Percentiles rank a stretch among this genome's conserved stretches.
Conservation (phyloP, 176 grass and related monocot species). For the Paspalum vaginatum region DNA sequence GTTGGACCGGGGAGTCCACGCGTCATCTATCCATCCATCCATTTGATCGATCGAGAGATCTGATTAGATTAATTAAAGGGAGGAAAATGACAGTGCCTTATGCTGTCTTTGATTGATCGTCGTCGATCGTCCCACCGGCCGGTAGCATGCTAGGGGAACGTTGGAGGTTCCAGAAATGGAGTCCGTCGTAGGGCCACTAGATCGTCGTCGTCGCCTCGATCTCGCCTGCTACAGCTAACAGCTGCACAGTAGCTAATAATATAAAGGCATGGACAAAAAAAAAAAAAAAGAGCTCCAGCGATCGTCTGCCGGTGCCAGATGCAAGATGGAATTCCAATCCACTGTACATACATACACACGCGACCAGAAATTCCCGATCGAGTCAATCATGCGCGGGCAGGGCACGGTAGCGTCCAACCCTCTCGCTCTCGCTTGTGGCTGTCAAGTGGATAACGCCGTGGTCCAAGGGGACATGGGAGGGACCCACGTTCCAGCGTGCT, state of each 20-base stretch:
- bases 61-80: neutral
- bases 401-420: neutral
- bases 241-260: neutral
- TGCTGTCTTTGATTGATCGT: neutral
- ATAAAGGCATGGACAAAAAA: too few relatives aligned
- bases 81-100: conserved; percentile 26
- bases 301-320: too few relatives aligned
- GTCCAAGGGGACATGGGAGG: neutral
- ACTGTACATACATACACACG: neutral
- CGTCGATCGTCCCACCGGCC: too few relatives aligned
- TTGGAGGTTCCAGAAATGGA: conserved; percentile 25
- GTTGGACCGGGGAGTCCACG: neutral
- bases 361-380: neutral
- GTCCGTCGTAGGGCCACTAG: neutral
- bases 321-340: neutral
- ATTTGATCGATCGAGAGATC: neutral
- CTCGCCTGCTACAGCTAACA: conserved; percentile 6
- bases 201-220: neutral
- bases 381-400: neutral
- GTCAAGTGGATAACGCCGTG: conserved; percentile 18
- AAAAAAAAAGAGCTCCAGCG: too few relatives aligned
- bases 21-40: neutral
- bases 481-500: neutral
- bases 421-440: neutral
- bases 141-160: too few relatives aligned